Evolutionary conservation across 2,329 filamentous ascomycete species (phyloP).

Genomic region (Rutstroemia sp.): DNA sequence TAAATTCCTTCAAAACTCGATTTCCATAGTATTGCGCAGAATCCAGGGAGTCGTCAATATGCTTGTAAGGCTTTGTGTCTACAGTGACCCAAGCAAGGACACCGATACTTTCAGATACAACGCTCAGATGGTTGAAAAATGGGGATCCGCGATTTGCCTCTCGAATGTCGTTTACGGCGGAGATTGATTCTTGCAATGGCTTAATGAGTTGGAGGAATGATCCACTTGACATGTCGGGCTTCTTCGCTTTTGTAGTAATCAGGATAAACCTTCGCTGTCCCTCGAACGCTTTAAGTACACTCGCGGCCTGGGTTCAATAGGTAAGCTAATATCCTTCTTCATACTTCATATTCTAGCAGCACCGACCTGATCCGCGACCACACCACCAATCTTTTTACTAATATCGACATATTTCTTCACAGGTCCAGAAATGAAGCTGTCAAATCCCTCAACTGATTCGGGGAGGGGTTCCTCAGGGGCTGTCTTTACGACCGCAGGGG

Average conservation of each 20-base stretch:
- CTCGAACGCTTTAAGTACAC: conserved; percentile 60
- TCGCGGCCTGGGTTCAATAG: conserved; percentile 35
- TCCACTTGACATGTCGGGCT: conserved; percentile 61
- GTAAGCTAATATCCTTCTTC: too few relatives aligned
- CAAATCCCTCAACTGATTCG: conserved; percentile 79
- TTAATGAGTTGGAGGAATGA: conserved; percentile 74
- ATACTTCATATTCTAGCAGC: neutral
- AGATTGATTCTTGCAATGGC: conserved; percentile 77
- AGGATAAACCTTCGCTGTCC: conserved; percentile 84
- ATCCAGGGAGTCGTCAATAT: conserved; percentile 74
- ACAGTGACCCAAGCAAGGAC: conserved; percentile 86
- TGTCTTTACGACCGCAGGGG: conserved; percentile 37
- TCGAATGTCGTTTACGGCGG: conserved; percentile 71
- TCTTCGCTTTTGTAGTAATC: conserved; percentile 84
- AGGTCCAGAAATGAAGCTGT: conserved; percentile 65
- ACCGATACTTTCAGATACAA: conserved; percentile 84
- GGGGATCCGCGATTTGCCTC: conserved; percentile 72
- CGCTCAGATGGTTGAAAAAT: conserved; percentile 73
- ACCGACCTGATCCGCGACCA: conserved; percentile 72
- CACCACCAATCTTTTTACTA: conserved; percentile 69
- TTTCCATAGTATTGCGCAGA: conserved; percentile 93
- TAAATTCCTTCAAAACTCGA: conserved; percentile 83
- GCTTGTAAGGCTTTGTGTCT: conserved; percentile 74
- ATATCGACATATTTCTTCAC: conserved; percentile 72
- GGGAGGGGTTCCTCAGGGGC: conserved; percentile 51